A percentile compares a stretch with the other conserved stretches of the same genome.
These are phyloP conservation scores for Ampelocalamus luodianensis DNA, from an alignment of 176 grass and related monocot species.

Conservation along the genomic window DNA sequence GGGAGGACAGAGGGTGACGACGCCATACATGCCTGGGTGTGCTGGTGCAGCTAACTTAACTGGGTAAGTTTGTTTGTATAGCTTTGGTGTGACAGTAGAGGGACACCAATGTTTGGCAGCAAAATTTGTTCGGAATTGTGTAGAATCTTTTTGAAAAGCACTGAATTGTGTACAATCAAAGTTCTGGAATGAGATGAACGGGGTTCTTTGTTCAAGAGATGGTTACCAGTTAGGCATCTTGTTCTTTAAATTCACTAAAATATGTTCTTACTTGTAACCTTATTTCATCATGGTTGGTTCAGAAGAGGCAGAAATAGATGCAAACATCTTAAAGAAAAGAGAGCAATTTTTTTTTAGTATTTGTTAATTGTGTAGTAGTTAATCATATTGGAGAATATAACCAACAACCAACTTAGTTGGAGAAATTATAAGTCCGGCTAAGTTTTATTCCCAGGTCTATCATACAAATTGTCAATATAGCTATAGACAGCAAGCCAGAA, in stretches of 20 bases:
- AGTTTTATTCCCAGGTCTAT: slow-evolving; percentile 43
- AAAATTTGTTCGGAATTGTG: not conserved
- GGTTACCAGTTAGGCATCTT: not conserved
- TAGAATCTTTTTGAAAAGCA: not conserved
- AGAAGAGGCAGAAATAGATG: not conserved
- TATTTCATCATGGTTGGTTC: not conserved
- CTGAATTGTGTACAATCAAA: slow-evolving; percentile 27
- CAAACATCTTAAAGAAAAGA: not conserved
- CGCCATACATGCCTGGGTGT: not conserved
- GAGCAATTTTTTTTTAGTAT: not conserved
- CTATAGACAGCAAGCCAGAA: slow-evolving; percentile 47
- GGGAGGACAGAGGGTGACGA: slow-evolving; percentile 17
- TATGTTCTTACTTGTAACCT: not conserved
- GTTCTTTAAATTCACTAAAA: not conserved
- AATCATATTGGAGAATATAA: slow-evolving; percentile 36
- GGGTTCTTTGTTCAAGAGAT: not conserved
- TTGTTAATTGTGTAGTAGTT: not conserved
- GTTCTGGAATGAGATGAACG: not conserved
- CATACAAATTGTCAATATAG: slow-evolving; percentile 18
- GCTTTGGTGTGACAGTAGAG: slow-evolving; percentile 15
- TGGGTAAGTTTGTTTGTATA: slow-evolving; percentile 44
- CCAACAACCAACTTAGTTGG: slow-evolving; percentile 42
- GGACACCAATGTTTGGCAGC: not conserved
- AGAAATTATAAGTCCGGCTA: slow-evolving; percentile 54
- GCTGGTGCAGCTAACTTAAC: slow-evolving; percentile 53